A percentile compares a stretch with the other conserved stretches of the same genome.
phyloP scores from a whole-genome alignment of 805 yeast genomes.

The Saturnispora quitensis region DNA sequence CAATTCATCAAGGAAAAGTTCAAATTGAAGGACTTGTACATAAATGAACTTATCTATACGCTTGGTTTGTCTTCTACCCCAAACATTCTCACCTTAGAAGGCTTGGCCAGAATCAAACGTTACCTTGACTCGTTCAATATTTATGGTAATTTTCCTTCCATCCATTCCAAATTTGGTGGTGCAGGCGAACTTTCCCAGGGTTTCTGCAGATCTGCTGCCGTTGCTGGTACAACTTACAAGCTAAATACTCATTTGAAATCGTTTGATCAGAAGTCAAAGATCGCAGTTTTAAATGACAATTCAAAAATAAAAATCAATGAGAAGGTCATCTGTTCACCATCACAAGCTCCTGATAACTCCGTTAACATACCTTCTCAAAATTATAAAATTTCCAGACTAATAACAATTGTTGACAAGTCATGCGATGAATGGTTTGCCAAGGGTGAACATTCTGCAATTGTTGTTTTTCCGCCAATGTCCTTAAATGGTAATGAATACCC shows the following conservation, averaged over 20 bases:
- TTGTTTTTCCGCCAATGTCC: conserved; percentile 86
- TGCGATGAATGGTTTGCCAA: conserved; percentile 90
- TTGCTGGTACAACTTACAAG: conserved; percentile 92
- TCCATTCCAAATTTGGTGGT: conserved; percentile 89
- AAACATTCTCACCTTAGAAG: conserved; percentile 59
- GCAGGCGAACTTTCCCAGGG: conserved; percentile 96
- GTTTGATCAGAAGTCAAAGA: conserved; percentile 56
- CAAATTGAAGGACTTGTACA: conserved; percentile 63
- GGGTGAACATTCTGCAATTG: conserved; percentile 75
- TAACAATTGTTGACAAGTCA: conserved; percentile 74
- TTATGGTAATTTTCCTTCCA: conserved; percentile 89
- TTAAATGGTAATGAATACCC: conserved; percentile 58
- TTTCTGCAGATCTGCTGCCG: conserved; percentile 95
- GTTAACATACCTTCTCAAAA: conserved; percentile 36
- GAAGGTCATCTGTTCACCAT: conserved; percentile 67
- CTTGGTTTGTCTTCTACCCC: conserved; percentile 68
- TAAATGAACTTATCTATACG: conserved; percentile 75
- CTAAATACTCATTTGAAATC: conserved; percentile 56
- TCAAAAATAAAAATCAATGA: conserved; percentile 67
- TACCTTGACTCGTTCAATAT: conserved; percentile 80
- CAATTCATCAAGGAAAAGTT: conserved; percentile 56
- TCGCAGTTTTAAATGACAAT: conserved; percentile 71
- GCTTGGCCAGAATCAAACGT: conserved; percentile 71
- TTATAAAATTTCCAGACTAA: conserved; percentile 61
- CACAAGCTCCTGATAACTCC: conserved; percentile 43